Percentiles rank a stretch among this genome's conserved stretches.
Evolutionary conservation across 208 protist genomes (phyloP).

Genomic region (Trypanosoma vivax): DNA sequence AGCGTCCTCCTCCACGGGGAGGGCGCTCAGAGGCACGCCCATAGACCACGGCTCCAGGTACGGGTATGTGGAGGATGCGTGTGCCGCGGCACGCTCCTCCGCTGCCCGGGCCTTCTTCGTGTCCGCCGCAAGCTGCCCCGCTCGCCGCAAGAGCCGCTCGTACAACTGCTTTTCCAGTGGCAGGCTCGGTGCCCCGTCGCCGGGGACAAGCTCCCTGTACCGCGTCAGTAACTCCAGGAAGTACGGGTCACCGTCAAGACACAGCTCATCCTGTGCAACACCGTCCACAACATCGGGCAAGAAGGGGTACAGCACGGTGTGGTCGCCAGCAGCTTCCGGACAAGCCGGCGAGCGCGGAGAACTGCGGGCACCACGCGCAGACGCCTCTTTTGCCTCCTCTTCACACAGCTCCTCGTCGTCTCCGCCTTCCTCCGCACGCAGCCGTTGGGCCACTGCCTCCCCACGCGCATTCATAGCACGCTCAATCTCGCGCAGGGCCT

Average conservation of each 20-base stretch:
- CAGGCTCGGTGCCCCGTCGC: too few species aligned
- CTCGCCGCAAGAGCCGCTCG: too few species aligned
- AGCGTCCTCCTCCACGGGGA: constrained; percentile 44
- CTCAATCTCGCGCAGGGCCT: constrained; percentile 10
- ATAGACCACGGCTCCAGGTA: neutral
- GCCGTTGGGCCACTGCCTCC: neutral
- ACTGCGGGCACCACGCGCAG: neutral
- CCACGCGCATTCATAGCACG: constrained; percentile 14
- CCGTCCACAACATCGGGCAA: neutral
- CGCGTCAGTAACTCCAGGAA: neutral
- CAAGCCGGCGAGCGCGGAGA: too few species aligned
- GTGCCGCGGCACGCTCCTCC: constrained; percentile 16
- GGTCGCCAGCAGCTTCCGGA: neutral
- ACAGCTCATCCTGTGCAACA: neutral
- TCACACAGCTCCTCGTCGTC: too few species aligned
- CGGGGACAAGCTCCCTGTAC: too few species aligned
- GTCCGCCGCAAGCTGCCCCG: too few species aligned
- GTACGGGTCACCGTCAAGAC: neutral
- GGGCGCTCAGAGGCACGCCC: neutral
- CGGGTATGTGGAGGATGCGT: constrained; percentile 7
- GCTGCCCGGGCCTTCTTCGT: too few species aligned
- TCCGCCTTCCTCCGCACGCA: neutral
- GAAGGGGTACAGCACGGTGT: neutral
- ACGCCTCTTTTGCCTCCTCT: too few species aligned
- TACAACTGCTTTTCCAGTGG: too few species aligned